phyloP scores from a whole-genome alignment of 2,329 filamentous ascomycete species.

The Acrocalymma vagum region DNA sequence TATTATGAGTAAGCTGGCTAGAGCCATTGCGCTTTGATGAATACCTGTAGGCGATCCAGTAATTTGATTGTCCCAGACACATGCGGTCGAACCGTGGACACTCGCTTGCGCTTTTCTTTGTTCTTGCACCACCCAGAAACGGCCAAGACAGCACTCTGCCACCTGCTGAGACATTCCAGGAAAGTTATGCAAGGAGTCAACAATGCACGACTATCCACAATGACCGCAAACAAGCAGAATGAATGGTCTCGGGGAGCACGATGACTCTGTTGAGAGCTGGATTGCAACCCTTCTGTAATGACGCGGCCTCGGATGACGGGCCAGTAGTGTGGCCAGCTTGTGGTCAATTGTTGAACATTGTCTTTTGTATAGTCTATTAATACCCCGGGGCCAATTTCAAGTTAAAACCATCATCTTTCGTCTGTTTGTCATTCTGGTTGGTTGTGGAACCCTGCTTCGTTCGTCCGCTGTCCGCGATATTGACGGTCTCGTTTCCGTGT shows the following conservation, averaged over 20 bases:
- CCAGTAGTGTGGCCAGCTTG: slow-evolving; percentile 1
- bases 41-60: slow-evolving; percentile 30
- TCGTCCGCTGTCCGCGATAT: slow-evolving; percentile 30
- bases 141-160: slow-evolving; percentile 38
- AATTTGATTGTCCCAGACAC: slow-evolving; percentile 46
- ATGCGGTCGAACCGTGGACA: slow-evolving; percentile 34
- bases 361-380: slow-evolving; percentile 25
- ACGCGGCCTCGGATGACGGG: slow-evolving; percentile 7
- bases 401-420: slow-evolving; percentile 28
- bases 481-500: slow-evolving; percentile 39
- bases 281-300: slow-evolving; percentile 24
- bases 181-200: slow-evolving; percentile 46
- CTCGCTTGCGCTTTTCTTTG: slow-evolving; percentile 45
- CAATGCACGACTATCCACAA: slow-evolving; percentile 32
- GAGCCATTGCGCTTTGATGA: slow-evolving; percentile 31
- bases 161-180: slow-evolving; percentile 44
- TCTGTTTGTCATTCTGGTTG: slow-evolving; percentile 20
- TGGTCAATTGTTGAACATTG: slow-evolving; percentile 27
- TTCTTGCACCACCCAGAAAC: slow-evolving; percentile 39
- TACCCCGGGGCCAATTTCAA: slow-evolving; percentile 44
- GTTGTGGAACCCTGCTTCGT: slow-evolving; percentile 18
- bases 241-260: slow-evolving; percentile 22
- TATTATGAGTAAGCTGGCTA: slow-evolving; percentile 35
- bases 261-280: slow-evolving; percentile 20
- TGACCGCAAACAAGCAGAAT: slow-evolving; percentile 20